Evolutionary conservation across 2,329 filamentous ascomycete species (phyloP).

Genomic region (Ramichloridium luteum): DNA sequence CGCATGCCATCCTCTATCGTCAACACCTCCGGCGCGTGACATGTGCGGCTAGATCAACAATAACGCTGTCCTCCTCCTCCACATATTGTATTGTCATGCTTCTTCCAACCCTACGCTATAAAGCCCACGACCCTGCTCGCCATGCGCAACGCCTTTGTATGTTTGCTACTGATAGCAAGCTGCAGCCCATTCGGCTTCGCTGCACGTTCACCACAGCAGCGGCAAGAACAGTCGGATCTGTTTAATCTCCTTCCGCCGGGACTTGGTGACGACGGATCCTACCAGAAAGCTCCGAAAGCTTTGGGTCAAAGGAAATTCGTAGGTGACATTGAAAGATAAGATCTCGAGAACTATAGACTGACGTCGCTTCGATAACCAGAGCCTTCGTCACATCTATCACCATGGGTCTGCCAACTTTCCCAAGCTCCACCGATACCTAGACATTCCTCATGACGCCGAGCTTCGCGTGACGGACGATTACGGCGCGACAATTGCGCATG

Average conservation of each 20-base stretch:
- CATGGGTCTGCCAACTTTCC: constrained; percentile 76
- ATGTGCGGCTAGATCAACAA: constrained; percentile 2
- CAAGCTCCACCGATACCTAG: constrained; percentile 60
- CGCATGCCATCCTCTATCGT: too few species aligned
- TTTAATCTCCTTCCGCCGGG: constrained; percentile 16
- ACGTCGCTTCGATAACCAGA: constrained; percentile 33
- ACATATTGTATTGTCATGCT: too few species aligned
- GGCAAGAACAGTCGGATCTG: constrained; percentile 11
- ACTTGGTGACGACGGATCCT: constrained; percentile 3
- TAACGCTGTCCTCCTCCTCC: too few species aligned
- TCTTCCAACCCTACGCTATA: constrained; percentile 3
- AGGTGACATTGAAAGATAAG: constrained; percentile 5
- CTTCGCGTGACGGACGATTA: constrained; percentile 18
- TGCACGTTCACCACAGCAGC: constrained; percentile 12
- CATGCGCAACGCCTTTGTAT: constrained; percentile 11
- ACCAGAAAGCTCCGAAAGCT: constrained; percentile 8
- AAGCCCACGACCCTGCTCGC: constrained; percentile 7
- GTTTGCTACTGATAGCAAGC: constrained; percentile 10
- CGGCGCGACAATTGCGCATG: constrained; percentile 27
- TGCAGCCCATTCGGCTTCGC: constrained; percentile 9
- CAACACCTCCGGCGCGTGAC: constrained; percentile 3
- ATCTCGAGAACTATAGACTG: background rate
- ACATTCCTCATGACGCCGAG: constrained; percentile 50
- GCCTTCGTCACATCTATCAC: constrained; percentile 80
- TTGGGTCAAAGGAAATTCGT: constrained; percentile 21